A percentile compares a stretch with the other conserved stretches of the same genome.
These are phyloP conservation scores for Sclerotinia minor DNA, from an alignment of 2,329 filamentous ascomycete species.

Conservation along the genomic window DNA sequence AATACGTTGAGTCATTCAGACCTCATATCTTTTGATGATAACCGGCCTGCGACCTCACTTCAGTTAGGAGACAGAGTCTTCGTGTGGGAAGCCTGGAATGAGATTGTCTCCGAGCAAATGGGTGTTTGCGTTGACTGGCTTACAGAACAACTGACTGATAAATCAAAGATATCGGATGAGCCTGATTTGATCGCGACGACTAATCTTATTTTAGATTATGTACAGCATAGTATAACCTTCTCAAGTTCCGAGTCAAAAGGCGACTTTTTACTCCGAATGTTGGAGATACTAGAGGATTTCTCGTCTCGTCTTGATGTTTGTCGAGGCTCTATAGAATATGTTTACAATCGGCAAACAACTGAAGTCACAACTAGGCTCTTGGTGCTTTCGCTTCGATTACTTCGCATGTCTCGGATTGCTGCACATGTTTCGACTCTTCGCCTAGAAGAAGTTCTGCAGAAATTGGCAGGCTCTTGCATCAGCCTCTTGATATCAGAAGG, in stretches of 20 bases:
- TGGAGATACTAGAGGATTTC: slow-evolving; percentile 37
- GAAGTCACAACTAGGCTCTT: slow-evolving; percentile 33
- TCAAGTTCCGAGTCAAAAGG: slow-evolving; percentile 24
- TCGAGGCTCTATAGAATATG: neutral
- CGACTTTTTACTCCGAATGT: slow-evolving; percentile 38
- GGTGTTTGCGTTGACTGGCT: slow-evolving; percentile 63
- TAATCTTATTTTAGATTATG: slow-evolving; percentile 37
- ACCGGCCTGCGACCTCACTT: slow-evolving; percentile 45
- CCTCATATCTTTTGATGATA: slow-evolving; percentile 28
- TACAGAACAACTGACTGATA: slow-evolving; percentile 45
- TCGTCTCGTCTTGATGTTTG: slow-evolving; percentile 28
- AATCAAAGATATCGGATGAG: slow-evolving; percentile 3
- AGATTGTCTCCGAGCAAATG: slow-evolving; percentile 59
- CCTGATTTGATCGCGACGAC: slow-evolving; percentile 27
- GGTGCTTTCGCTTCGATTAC: slow-evolving; percentile 45
- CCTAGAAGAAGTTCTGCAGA: slow-evolving; percentile 52
- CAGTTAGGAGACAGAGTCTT: slow-evolving; percentile 52
- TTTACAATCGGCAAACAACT: slow-evolving; percentile 22
- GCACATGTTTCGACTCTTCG: slow-evolving; percentile 39
- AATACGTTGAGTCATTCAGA: slow-evolving; percentile 40
- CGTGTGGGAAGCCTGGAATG: slow-evolving; percentile 58
- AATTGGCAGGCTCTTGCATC: slow-evolving; percentile 45
- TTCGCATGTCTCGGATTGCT: slow-evolving; percentile 46
- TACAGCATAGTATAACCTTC: slow-evolving; percentile 36
- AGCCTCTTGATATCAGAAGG: slow-evolving; percentile 48